Percentiles rank a stretch among this genome's conserved stretches.
phyloP scores from a whole-genome alignment of 78 protist species.

The Dictyostelium firmibasis region DNA sequence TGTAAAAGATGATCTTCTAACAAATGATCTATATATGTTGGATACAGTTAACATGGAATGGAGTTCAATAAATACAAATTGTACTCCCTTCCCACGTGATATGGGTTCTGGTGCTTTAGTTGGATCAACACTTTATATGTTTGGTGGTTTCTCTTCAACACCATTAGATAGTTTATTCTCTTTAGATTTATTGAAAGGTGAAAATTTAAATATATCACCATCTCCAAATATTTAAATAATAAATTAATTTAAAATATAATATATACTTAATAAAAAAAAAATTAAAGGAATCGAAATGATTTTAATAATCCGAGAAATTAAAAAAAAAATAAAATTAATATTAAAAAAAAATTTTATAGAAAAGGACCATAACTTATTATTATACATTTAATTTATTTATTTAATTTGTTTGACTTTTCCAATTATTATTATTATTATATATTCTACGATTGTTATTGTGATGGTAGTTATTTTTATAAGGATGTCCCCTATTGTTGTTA shows the following conservation, averaged over 20 bases:
- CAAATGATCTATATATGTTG: constrained; percentile 66
- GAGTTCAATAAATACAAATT: constrained; percentile 1
- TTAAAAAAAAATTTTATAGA: too few relatives aligned
- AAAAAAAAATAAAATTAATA: not conserved
- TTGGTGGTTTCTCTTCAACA: constrained; percentile 49
- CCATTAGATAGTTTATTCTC: constrained; percentile 3
- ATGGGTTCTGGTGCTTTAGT: constrained; percentile 56
- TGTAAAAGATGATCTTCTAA: not conserved
- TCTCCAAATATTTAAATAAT: not conserved
- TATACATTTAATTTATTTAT: not conserved
- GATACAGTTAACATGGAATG: constrained; percentile 70
- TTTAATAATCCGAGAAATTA: not conserved
- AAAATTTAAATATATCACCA: not conserved
- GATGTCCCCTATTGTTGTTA: not conserved
- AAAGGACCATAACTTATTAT: not conserved
- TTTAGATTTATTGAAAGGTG: not conserved
- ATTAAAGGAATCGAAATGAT: not conserved
- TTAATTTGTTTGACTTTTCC: not conserved
- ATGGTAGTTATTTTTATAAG: not conserved
- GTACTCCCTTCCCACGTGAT: constrained; percentile 71
- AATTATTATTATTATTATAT: not conserved
- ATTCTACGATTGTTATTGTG: not conserved
- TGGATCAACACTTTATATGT: constrained; percentile 45
- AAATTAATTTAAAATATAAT: too few relatives aligned
- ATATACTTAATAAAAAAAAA: not conserved